Evolutionary conservation across 2,329 filamentous ascomycete species (phyloP).

Genomic region (Trichoderma asperellum): DNA sequence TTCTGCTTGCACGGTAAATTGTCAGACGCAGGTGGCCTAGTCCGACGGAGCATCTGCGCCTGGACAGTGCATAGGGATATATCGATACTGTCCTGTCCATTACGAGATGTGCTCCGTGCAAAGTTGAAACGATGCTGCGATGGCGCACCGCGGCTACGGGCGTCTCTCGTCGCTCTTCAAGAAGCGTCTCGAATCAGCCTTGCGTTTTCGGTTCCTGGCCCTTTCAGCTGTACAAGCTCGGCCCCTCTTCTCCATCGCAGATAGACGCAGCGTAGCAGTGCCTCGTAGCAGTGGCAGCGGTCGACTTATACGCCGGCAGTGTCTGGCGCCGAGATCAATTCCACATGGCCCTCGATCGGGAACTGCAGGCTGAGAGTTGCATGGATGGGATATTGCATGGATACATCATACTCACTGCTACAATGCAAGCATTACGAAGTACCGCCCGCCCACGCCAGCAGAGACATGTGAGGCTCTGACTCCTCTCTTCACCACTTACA

Average conservation of each 20-base stretch:
- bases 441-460: not conserved
- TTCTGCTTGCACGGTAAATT: not conserved
- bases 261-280: not conserved
- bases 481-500: not conserved
- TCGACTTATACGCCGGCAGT: not conserved
- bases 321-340: not conserved
- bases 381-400: not conserved
- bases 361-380: not conserved
- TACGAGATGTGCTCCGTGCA: not conserved
- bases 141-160: conserved; percentile 10
- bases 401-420: not conserved
- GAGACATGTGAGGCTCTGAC: not conserved
- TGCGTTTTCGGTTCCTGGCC: conserved; percentile 10
- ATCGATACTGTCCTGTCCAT: conserved; percentile 2
- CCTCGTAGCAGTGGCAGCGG: not conserved
- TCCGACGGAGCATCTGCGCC: not conserved
- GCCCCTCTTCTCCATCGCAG: not conserved
- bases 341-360: not conserved
- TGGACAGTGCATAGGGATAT: not conserved
- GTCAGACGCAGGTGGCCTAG: not conserved
- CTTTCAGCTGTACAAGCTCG: not conserved
- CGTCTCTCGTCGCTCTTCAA: not conserved
- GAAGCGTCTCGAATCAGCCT: conserved; percentile 24
- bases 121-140: not conserved
- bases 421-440: not conserved